These are phyloP conservation scores for Logfia minima DNA, from an alignment of 129 eudicot genomes.

Conservation along the genomic window DNA sequence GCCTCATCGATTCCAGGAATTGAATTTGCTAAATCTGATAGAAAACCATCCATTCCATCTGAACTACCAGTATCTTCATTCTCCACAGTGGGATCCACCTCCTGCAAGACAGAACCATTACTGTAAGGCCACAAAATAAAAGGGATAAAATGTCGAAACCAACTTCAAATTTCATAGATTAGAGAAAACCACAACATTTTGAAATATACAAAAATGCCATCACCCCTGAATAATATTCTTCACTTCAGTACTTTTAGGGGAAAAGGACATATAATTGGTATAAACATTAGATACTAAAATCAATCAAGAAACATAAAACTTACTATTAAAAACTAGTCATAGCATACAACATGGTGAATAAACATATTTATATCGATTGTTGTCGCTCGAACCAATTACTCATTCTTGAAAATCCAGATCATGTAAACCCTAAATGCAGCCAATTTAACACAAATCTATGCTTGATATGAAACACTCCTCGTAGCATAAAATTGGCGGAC, in stretches of 20 bases:
- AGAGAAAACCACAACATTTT: neutral
- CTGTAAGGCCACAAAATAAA: neutral
- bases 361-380: neutral
- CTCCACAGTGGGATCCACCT: conserved; percentile 96
- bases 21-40: conserved; percentile 87
- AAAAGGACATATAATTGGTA: neutral
- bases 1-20: conserved; percentile 99
- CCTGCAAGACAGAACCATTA: conserved; percentile 47
- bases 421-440: neutral
- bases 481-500: neutral
- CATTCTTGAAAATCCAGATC: neutral
- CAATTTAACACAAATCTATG: neutral
- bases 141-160: neutral
- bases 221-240: neutral
- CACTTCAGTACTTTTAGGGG: no score
- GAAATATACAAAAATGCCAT: neutral
- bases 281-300: conserved; percentile 13
- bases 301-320: conserved; percentile 21
- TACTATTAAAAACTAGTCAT: neutral
- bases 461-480: neutral
- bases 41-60: conserved; percentile 74
- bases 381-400: neutral
- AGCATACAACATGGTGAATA: neutral
- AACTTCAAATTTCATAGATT: neutral
- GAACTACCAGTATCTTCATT: conserved; percentile 53